Conservation (phyloP, 169 alveolate genomes). For the Plasmodium gaboni region DNA sequence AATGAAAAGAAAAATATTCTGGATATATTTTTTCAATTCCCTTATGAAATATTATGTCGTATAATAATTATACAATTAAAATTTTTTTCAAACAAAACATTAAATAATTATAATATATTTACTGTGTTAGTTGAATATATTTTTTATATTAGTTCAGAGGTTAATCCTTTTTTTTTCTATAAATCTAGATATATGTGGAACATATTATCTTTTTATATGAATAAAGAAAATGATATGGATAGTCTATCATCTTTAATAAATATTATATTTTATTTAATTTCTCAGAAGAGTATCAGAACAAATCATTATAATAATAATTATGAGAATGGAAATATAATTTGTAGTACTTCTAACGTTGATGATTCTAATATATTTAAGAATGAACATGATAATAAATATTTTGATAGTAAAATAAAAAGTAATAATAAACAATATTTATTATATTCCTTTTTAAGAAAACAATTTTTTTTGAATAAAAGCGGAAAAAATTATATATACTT, state of each 20-base stretch:
- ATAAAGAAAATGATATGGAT: slow-evolving; percentile 3
- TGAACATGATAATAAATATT: neutral
- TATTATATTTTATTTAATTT: slow-evolving; percentile 40
- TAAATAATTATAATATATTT: slow-evolving; percentile 34
- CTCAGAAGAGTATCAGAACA: neutral
- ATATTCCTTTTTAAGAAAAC: slow-evolving; percentile 60
- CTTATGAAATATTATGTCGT: slow-evolving; percentile 20
- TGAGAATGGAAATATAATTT: too few relatives aligned
- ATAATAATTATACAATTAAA: slow-evolving; percentile 51
- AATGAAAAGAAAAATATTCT: neutral
- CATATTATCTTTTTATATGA: slow-evolving; percentile 14
- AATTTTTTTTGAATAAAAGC: slow-evolving; percentile 18
- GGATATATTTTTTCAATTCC: slow-evolving; percentile 37
- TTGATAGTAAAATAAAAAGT: neutral
- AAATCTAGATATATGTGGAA: slow-evolving; percentile 46
- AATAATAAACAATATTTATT: slow-evolving; percentile 36
- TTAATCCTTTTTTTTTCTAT: slow-evolving; percentile 53
- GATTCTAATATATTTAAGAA: neutral
- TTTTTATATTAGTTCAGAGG: slow-evolving; percentile 60
- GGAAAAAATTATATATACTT: slow-evolving; percentile 69
- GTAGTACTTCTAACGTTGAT: neutral
- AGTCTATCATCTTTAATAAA: slow-evolving; percentile 11
- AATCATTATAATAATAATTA: neutral
- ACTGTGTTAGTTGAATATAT: slow-evolving; percentile 29
- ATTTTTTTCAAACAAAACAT: slow-evolving; percentile 26